A percentile compares a stretch with the other conserved stretches of the same genome.
Conservation (phyloP, 140 eudicot genomes). For the Senecio squalidus region DNA sequence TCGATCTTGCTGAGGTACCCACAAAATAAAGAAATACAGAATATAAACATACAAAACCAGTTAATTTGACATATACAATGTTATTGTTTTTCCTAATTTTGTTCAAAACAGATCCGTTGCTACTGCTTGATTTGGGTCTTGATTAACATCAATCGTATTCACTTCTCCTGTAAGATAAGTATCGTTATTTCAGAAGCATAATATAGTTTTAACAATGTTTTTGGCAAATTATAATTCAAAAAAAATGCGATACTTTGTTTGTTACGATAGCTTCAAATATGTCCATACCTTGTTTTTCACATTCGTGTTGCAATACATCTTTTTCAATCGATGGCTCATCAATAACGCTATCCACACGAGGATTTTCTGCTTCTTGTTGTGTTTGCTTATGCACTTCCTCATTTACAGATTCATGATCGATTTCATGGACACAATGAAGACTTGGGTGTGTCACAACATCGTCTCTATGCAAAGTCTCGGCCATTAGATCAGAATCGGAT, state of each 20-base stretch:
- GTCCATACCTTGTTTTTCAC: conserved; percentile 20
- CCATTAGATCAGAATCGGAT: conserved; percentile 20
- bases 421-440: conserved; percentile 13
- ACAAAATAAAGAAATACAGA: neutral
- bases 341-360: conserved; percentile 6
- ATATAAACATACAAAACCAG: neutral
- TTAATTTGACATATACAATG: neutral
- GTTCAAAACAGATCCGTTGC: conserved; percentile 24
- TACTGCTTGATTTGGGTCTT: conserved; percentile 30
- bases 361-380: conserved; percentile 3
- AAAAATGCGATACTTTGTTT: no score
- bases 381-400: conserved; percentile 5
- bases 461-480: conserved; percentile 16
- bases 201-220: no score
- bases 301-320: conserved; percentile 8
- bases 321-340: conserved; percentile 20
- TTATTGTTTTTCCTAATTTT: conserved; percentile 13
- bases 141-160: conserved; percentile 22
- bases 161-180: conserved; percentile 18
- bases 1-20: no score
- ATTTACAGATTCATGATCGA: conserved; percentile 11
- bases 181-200: no score
- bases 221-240: no score
- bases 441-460: conserved; percentile 3
- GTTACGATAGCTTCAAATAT: no score